Conservation (phyloP, 108 stramenopile species). For the Skeletonema grethae region DNA sequence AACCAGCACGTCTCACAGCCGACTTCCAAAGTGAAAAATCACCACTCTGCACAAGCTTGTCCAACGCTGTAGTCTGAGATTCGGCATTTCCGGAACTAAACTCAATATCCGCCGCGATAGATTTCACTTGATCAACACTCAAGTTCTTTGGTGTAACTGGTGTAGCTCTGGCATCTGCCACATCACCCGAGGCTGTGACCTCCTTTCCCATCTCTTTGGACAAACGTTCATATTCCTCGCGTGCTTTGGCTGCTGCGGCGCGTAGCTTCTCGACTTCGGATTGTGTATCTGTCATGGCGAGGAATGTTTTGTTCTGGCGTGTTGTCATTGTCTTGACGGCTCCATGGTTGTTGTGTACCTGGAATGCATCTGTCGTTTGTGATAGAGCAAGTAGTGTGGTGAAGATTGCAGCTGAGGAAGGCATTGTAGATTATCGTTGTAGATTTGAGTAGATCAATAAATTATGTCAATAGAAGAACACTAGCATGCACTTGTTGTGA, state of each 20-base stretch:
- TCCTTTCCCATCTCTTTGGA: constrained; percentile 39
- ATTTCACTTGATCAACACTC: constrained; percentile 33
- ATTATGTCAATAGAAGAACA: not conserved
- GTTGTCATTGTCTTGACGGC: not conserved
- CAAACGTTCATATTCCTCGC: constrained; percentile 76
- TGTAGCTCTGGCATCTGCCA: constrained; percentile 8
- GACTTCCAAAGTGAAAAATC: constrained; percentile 61
- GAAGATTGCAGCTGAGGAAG: not conserved
- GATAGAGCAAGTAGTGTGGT: constrained; percentile 1
- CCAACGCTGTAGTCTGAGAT: constrained; percentile 52
- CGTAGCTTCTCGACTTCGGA: constrained; percentile 63
- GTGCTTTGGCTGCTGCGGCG: constrained; percentile 77
- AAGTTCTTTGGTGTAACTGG: constrained; percentile 23
- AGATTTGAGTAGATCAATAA: not conserved
- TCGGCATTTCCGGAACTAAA: constrained; percentile 52
- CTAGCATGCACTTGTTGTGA: too few relatives aligned
- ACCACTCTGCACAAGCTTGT: constrained; percentile 51
- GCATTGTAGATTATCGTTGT: not conserved
- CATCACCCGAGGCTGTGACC: constrained; percentile 25
- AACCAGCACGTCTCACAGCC: constrained; percentile 41
- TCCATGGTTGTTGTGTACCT: constrained; percentile 1
- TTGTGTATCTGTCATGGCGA: constrained; percentile 10
- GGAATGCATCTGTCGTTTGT: not conserved
- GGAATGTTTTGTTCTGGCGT: constrained; percentile 1
- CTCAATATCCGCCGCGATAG: constrained; percentile 40